A percentile compares a stretch with the other conserved stretches of the same genome.
These are phyloP conservation scores for Aspergillus nidulans DNA, from an alignment of 495 filamentous ascomycete genomes.

Conservation along the genomic window DNA sequence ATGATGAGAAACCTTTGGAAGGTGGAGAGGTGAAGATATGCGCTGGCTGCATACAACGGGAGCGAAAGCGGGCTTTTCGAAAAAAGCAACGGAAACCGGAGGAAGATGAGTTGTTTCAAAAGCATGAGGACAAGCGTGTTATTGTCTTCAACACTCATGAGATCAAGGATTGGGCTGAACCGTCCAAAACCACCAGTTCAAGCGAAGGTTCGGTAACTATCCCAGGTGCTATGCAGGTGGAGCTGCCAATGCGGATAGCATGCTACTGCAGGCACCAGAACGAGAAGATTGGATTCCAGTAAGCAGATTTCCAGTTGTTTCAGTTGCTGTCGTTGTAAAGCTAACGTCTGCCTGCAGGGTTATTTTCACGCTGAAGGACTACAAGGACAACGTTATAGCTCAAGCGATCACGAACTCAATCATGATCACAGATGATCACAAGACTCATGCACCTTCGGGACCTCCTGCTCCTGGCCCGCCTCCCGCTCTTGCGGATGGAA, in stretches of 20 bases:
- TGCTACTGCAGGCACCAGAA: slow-evolving; percentile 94
- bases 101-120: slow-evolving; percentile 73
- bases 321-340: neutral
- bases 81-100: slow-evolving; percentile 85
- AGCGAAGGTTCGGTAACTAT: slow-evolving; percentile 28
- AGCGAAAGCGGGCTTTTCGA: slow-evolving; percentile 81
- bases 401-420: slow-evolving; percentile 83
- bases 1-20: slow-evolving; percentile 69
- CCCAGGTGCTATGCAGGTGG: slow-evolving; percentile 66
- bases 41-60: slow-evolving; percentile 72
- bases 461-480: slow-evolving; percentile 32
- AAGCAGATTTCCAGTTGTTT: slow-evolving; percentile 16
- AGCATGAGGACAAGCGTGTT: slow-evolving; percentile 71
- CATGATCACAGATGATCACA: slow-evolving; percentile 97
- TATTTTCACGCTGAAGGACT: slow-evolving; percentile 89
- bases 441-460: slow-evolving; percentile 59
- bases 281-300: slow-evolving; percentile 86
- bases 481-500: slow-evolving; percentile 38
- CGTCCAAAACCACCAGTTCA: slow-evolving; percentile 36
- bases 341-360: slow-evolving; percentile 43
- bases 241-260: slow-evolving; percentile 90
- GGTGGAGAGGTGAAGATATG: slow-evolving; percentile 87
- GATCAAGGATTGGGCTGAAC: slow-evolving; percentile 75
- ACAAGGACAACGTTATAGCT: slow-evolving; percentile 64
- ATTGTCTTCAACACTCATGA: slow-evolving; percentile 95